phyloP scores from a whole-genome alignment of 2,329 filamentous ascomycete species.

The Calycina herbarum region DNA sequence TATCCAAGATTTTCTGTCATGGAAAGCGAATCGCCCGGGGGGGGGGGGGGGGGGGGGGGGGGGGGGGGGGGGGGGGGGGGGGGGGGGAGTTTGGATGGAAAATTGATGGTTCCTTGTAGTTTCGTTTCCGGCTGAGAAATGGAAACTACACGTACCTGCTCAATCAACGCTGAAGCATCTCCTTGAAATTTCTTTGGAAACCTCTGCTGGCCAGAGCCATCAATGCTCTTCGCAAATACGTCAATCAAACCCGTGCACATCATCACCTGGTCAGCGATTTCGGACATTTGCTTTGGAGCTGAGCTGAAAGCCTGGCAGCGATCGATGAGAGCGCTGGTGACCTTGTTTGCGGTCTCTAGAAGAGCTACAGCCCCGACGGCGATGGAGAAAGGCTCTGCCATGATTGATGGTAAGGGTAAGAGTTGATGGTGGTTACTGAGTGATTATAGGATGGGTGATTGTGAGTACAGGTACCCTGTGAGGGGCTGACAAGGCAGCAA shows the following conservation, averaged over 20 bases:
- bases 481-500: no score
- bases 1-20: no score
- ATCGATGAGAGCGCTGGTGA: constrained; percentile 18
- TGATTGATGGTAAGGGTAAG: no score
- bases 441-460: no score
- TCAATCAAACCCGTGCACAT: constrained; percentile 19
- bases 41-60: no score
- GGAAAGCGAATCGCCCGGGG: neutral
- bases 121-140: no score
- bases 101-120: no score
- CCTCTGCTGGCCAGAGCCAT: constrained; percentile 8
- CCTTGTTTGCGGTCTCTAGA: constrained; percentile 19
- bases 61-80: no score
- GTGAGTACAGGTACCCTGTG: no score
- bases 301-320: constrained; percentile 21
- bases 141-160: no score
- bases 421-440: no score
- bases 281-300: constrained; percentile 20
- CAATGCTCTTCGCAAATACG: constrained; percentile 20
- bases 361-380: constrained; percentile 18
- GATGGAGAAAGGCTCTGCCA: constrained; percentile 17
- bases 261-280: constrained; percentile 20
- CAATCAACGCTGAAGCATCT: no score
- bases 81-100: neutral
- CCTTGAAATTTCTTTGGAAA: constrained; percentile 14